Base-by-base conservation (phyloP, 176 grass and related monocot species). In the Eragrostis curvula region DNA sequence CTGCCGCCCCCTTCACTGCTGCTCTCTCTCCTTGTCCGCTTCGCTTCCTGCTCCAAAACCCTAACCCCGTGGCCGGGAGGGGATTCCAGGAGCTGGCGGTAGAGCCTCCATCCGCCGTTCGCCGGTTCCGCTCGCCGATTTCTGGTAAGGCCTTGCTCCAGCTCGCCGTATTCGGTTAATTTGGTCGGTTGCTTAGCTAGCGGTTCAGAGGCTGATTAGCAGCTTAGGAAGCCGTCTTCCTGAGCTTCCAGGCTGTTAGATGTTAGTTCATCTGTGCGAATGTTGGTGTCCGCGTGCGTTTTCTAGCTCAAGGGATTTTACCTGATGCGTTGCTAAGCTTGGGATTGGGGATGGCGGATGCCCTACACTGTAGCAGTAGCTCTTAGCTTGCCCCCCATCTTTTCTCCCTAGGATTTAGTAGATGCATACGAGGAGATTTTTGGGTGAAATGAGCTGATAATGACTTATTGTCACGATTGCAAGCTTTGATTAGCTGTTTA, bases 11-110 rank as follows among this genome's bases (percentile, higher is more conserved):
- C 21, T 29, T 68, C 73, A 68, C 46, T 79, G 46, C 20, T 41
- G 46, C 61, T 64, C 57, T n/a, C n/a, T n/a, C n/a, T 58, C 32
- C 62, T n/a, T 16, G 28, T 5, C 78, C 71, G 66, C 70, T 42
- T 15, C 11, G n/a, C 70, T 81, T 55, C 56, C 71, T 77, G 64
- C 87, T 41, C 78, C 72, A 85, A 82, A 89, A 89, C 78, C 88
- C 88, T 82, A 89, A 56, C 79, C 42, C 48, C 65, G 46, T 65
- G 12, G 53, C 61, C 8, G 62, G 69, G 71, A 68, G 64, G 21
- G 1, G 28, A 65, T 36, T 66, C 65, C 43, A 62, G 63, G 83
- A 81, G 57, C 78, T 89, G 66, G 6, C 20, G 63, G 20, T 7
- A 9, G 82, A 67, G n/a, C 47, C n/a, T 17, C 45, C 39, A 56